These are phyloP conservation scores for Coemansia sp. DNA, from an alignment of 192 early-diverging fungal species.

Conservation along the genomic window DNA sequence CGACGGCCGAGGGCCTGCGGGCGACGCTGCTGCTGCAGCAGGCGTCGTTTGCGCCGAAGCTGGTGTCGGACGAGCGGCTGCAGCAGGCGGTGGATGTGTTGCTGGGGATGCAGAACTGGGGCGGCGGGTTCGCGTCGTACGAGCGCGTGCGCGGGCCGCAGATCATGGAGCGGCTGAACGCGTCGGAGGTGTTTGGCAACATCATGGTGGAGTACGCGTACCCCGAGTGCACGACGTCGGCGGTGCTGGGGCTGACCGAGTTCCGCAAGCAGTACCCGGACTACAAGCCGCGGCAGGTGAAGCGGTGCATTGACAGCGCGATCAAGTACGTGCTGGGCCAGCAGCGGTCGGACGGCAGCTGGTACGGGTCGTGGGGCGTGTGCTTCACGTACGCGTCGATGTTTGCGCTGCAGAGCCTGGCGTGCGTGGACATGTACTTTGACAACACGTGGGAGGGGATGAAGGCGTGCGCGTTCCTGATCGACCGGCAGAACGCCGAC, in stretches of 20 bases:
- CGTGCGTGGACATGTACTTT: constrained; percentile 78
- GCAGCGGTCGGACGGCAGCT: constrained; percentile 81
- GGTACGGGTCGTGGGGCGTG: constrained; percentile 96
- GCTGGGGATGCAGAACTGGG: constrained; percentile 85
- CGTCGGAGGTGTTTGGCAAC: constrained; percentile 96
- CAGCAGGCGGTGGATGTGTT: constrained; percentile 86
- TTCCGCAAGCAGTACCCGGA: constrained; percentile 75
- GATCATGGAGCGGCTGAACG: constrained; percentile 85
- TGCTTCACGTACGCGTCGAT: constrained; percentile 95
- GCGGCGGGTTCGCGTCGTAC: constrained; percentile 92
- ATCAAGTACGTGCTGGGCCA: constrained; percentile 68
- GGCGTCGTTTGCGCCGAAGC: constrained; percentile 55
- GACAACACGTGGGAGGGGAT: constrained; percentile 67
- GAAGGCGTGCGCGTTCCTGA: constrained; percentile 85
- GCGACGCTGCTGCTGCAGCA: constrained; percentile 71
- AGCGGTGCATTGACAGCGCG: constrained; percentile 58
- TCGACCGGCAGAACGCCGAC: constrained; percentile 81
- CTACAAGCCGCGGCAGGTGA: constrained; percentile 78
- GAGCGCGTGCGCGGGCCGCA: constrained; percentile 75
- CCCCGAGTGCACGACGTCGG: constrained; percentile 95
- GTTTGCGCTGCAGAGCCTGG: constrained; percentile 86
- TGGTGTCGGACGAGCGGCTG: constrained; percentile 67
- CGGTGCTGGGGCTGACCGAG: constrained; percentile 74
- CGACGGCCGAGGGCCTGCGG: constrained; percentile 90
- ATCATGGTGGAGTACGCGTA: constrained; percentile 98